These are phyloP conservation scores for Thozetella sp. DNA, from an alignment of 495 filamentous ascomycete genomes.

Conservation along the genomic window DNA sequence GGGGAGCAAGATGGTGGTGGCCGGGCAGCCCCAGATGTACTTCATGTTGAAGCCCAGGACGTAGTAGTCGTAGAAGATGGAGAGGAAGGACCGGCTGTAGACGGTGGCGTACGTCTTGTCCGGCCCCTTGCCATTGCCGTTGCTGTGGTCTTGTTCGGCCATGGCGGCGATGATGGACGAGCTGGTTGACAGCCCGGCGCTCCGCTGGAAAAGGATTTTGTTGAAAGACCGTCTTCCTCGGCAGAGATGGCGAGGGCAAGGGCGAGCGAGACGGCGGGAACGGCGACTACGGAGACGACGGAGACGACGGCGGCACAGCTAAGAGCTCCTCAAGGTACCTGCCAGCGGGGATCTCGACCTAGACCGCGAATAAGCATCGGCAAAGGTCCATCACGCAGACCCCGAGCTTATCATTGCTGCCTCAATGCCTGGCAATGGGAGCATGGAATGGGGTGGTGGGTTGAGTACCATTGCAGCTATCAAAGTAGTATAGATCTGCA, in stretches of 20 bases:
- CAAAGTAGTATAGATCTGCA: background rate
- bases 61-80: conserved; percentile 28
- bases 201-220: background rate
- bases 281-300: too few species aligned
- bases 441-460: background rate
- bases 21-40: conserved; percentile 32
- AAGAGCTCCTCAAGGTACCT: too few species aligned
- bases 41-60: conserved; percentile 31
- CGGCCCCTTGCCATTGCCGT: background rate
- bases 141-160: background rate
- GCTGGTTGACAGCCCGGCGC: background rate
- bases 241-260: too few species aligned
- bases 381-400: too few species aligned
- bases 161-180: background rate
- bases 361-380: too few species aligned
- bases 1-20: conserved; percentile 27
- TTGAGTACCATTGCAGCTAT: background rate
- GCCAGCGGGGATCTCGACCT: too few species aligned
- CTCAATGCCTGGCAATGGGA: background rate
- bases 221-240: background rate
- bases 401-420: background rate
- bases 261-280: background rate
- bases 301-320: too few species aligned
- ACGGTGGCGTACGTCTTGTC: background rate
- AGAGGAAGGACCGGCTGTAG: conserved; percentile 13